These are phyloP conservation scores for Naganishia vishniacii DNA, from an alignment of 768 basidiomycete species.

Conservation along the genomic window DNA sequence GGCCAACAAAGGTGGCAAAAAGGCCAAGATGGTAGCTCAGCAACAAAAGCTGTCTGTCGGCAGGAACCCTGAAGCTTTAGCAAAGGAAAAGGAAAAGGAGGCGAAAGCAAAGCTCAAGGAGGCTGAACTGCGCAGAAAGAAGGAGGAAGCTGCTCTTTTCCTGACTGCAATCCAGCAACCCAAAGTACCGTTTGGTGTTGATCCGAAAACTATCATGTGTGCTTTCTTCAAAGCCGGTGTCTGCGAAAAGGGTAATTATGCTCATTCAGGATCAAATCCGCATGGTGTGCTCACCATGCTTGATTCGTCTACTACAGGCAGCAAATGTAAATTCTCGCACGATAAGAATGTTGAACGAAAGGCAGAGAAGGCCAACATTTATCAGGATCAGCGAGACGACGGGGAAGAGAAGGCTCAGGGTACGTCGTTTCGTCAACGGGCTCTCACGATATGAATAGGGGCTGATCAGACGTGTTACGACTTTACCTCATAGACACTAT, in stretches of 20 bases:
- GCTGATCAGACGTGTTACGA: no score
- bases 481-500: constrained; percentile 70
- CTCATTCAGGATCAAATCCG: no score
- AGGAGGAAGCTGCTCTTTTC: constrained; percentile 74
- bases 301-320: constrained; percentile 31
- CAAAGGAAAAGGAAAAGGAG: constrained; percentile 75
- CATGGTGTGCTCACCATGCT: no score
- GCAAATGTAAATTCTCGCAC: constrained; percentile 89
- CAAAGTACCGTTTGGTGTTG: constrained; percentile 74
- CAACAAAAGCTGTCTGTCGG: not conserved
- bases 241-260: constrained; percentile 73
- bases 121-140: constrained; percentile 44
- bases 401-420: constrained; percentile 65
- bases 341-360: constrained; percentile 81
- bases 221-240: constrained; percentile 83
- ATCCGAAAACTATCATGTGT: constrained; percentile 91
- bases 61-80: constrained; percentile 49
- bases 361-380: constrained; percentile 91
- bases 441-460: no score
- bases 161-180: constrained; percentile 51
- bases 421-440: not conserved
- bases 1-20: constrained; percentile 48
- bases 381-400: constrained; percentile 71
- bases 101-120: constrained; percentile 41
- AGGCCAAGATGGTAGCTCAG: constrained; percentile 59